Base-by-base conservation (phyloP, 352 stramenopile species). In the Globisporangium paddicum region DNA sequence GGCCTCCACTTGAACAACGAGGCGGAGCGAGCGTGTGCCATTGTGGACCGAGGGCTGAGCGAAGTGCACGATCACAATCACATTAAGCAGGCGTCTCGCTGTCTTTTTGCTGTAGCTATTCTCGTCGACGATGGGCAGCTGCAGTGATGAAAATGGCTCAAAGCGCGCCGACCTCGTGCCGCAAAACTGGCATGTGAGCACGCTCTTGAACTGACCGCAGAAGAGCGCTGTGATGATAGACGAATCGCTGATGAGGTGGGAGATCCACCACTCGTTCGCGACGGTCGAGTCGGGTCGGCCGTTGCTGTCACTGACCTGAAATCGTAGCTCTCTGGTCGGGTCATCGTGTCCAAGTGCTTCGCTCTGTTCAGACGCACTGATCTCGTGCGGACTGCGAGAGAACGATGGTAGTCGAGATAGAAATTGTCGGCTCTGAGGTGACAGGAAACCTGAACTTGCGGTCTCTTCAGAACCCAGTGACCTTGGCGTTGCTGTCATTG, bases 251-350 rank as follows among this genome's bases (percentile, higher is more conserved):
- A 96, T 79, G 23, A 99, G 77, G 67, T 99, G 94, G 46, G 97
- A 95, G 9, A 87, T 75, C 97, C 97, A 99, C 95, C 96, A 99
- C 62, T 98, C 98, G 38, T 97, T 86, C 26, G 97, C 97, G 6
- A 99, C 78, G 50, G 96, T 83, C 0, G 73, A 76, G 67, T 99
- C 96, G 2, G 87, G 82, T 5, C 95, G 80, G n/a, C 89, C 93
- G 62, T 98, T 84, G 46, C 86, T 97, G 73, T 99, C 96, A 16
- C 85, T 72, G 26, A 98, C 68, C 14, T 56, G 48, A 28, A 79
- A 59, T 28, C 23, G 37, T 2, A 62, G 53, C 14, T 51, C 30
- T 9, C 53, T 53, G 16, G 19, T 35, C 14, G 37, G 34, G 2
- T 46, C 37, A 19, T 41, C 49, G 11, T 2, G 42, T 11, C 28